Conservation (phyloP, 2,329 filamentous ascomycete genomes). For the Mycosphaerella sp. region DNA sequence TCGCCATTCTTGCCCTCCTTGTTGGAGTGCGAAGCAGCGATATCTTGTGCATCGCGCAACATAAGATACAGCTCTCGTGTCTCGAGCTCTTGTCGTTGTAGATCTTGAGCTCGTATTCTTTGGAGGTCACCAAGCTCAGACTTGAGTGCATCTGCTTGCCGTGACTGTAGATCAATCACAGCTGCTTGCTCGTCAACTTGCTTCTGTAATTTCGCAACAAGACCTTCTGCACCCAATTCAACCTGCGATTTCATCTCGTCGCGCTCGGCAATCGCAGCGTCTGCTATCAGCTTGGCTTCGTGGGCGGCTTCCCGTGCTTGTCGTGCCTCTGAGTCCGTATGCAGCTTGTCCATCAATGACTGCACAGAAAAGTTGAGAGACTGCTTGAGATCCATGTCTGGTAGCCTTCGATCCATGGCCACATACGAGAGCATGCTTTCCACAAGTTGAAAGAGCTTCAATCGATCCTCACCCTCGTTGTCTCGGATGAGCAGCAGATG, state of each 20-base stretch:
- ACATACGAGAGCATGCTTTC: slow-evolving; percentile 99
- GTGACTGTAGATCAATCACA: slow-evolving; percentile 80
- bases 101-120: slow-evolving; percentile 76
- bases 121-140: slow-evolving; percentile 83
- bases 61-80: slow-evolving; percentile 96
- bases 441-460: slow-evolving; percentile 95
- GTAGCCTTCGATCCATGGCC: slow-evolving; percentile 90
- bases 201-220: slow-evolving; percentile 87
- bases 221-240: slow-evolving; percentile 83
- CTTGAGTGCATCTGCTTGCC: slow-evolving; percentile 82
- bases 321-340: slow-evolving; percentile 91
- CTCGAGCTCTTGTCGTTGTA: slow-evolving; percentile 91
- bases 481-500: slow-evolving; percentile 89
- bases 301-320: slow-evolving; percentile 87
- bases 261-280: slow-evolving; percentile 90
- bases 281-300: slow-evolving; percentile 85
- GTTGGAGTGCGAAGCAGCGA: slow-evolving; percentile 80
- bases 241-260: slow-evolving; percentile 89
- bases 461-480: slow-evolving; percentile 82
- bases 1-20: slow-evolving; percentile 49
- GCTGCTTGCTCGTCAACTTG: slow-evolving; percentile 89
- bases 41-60: slow-evolving; percentile 94
- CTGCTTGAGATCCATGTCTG: slow-evolving; percentile 97
- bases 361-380: slow-evolving; percentile 97
- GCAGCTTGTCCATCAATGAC: slow-evolving; percentile 86